phyloP scores from a whole-genome alignment of 2,329 filamentous ascomycete genomes.

The Alternaria solani region DNA sequence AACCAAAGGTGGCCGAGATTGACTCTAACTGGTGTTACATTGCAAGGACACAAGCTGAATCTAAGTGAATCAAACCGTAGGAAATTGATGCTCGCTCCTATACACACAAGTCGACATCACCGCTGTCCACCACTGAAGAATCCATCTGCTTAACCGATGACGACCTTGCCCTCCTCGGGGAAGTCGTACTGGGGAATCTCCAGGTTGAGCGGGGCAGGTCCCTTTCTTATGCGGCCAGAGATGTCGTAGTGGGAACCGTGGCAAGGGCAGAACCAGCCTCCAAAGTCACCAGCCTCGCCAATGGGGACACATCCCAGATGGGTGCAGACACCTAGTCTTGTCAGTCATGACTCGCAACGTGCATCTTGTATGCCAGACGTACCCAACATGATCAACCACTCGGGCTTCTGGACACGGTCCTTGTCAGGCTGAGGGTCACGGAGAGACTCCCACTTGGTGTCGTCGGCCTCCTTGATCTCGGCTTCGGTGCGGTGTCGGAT shows the following conservation, averaged over 20 bases:
- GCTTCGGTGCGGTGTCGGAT: slow-evolving; percentile 94
- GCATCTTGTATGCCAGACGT: slow-evolving; percentile 38
- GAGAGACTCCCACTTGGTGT: slow-evolving; percentile 80
- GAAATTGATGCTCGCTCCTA: slow-evolving; percentile 48
- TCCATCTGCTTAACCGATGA: slow-evolving; percentile 78
- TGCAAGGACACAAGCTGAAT: slow-evolving; percentile 47
- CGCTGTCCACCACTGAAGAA: slow-evolving; percentile 9
- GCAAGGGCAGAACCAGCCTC: slow-evolving; percentile 99
- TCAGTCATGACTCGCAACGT: slow-evolving; percentile 32
- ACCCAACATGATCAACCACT: slow-evolving; percentile 99
- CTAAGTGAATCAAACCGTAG: slow-evolving; percentile 41
- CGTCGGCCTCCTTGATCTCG: slow-evolving; percentile 96
- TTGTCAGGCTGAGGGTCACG: slow-evolving; percentile 91
- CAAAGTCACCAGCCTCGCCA: slow-evolving; percentile 96
- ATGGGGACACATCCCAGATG: slow-evolving; percentile 99
- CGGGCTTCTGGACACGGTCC: slow-evolving; percentile 96
- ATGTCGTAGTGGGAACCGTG: slow-evolving; percentile 99
- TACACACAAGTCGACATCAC: slow-evolving; percentile 37
- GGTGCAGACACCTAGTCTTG: slow-evolving; percentile 85
- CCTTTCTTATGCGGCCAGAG: slow-evolving; percentile 96
- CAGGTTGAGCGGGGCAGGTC: slow-evolving; percentile 95
- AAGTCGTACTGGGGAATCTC: slow-evolving; percentile 94
- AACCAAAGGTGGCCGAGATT: slow-evolving; percentile 2
- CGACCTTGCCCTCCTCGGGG: slow-evolving; percentile 83
- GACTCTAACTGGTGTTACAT: slow-evolving; percentile 50